Conservation (phyloP, 225 moss, liverwort and hornwort species). For the Antitrichia curtipendula region DNA sequence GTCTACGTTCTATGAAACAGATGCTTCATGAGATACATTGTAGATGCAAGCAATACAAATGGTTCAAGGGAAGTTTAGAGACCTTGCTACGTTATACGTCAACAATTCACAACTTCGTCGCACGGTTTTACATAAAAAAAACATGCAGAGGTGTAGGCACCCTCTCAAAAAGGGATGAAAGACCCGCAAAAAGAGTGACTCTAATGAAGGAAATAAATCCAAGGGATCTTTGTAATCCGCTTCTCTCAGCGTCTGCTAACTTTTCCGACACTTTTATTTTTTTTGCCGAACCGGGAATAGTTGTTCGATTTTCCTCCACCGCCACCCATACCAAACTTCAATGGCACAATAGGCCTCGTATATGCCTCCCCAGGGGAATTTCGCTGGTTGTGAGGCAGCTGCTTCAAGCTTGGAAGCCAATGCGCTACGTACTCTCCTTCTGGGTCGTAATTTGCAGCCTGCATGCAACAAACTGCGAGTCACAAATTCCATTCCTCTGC, state of each 20-base stretch:
- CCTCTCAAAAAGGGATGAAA: neutral
- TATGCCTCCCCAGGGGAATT: conserved; percentile 64
- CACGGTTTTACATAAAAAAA: neutral
- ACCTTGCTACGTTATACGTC: neutral
- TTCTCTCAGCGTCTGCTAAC: conserved; percentile 8
- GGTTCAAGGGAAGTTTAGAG: neutral
- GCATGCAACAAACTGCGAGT: neutral
- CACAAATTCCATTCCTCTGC: neutral
- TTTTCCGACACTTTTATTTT: conserved; percentile 24
- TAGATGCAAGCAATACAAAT: neutral
- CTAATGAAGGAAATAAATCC: neutral
- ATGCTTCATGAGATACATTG: neutral
- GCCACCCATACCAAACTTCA: conserved; percentile 56
- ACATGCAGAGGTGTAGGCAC: too few species aligned
- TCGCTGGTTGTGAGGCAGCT: conserved; percentile 36
- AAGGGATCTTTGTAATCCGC: neutral
- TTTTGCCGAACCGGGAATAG: conserved; percentile 25
- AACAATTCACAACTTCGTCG: neutral
- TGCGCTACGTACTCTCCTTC: conserved; percentile 89
- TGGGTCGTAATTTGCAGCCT: conserved; percentile 90
- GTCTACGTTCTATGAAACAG: neutral
- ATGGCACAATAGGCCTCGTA: conserved; percentile 65
- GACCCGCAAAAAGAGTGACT: neutral
- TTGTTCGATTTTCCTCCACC: conserved; percentile 25
- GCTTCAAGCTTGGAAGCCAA: conserved; percentile 72